These are phyloP conservation scores for Bisporella sp. DNA, from an alignment of 2,329 filamentous ascomycete genomes.

Conservation along the genomic window DNA sequence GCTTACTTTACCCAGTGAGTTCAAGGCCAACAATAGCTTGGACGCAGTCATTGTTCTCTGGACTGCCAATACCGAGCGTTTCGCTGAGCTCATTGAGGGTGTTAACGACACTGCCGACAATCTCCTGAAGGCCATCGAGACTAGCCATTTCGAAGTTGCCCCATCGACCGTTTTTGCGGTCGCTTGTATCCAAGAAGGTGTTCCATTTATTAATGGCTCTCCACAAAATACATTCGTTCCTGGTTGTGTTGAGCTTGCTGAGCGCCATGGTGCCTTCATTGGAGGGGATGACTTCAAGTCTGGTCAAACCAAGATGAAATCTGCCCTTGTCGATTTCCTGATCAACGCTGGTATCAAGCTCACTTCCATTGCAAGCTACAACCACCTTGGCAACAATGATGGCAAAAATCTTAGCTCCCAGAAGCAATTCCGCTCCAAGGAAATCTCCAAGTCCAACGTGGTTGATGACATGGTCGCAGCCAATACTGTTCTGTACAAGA, in stretches of 20 bases:
- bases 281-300: slow-evolving; percentile 99
- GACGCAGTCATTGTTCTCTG: slow-evolving; percentile 97
- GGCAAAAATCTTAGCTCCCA: slow-evolving; percentile 98
- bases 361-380: slow-evolving; percentile 97
- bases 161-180: slow-evolving; percentile 96
- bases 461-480: slow-evolving; percentile 99
- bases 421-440: slow-evolving; percentile 98
- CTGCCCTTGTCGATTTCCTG: slow-evolving; percentile 93
- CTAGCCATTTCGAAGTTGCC: slow-evolving; percentile 83
- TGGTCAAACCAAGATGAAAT: slow-evolving; percentile 99
- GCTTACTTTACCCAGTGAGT: slow-evolving; percentile 48
- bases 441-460: slow-evolving; percentile 98
- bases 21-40: slow-evolving; percentile 77
- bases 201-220: slow-evolving; percentile 97
- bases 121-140: slow-evolving; percentile 78
- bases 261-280: slow-evolving; percentile 82
- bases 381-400: slow-evolving; percentile 98
- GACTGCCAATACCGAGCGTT: slow-evolving; percentile 99
- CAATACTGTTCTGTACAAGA: slow-evolving; percentile 82
- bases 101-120: slow-evolving; percentile 97
- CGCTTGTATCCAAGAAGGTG: slow-evolving; percentile 81
- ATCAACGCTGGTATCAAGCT: slow-evolving; percentile 99
- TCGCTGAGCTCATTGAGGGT: slow-evolving; percentile 77
- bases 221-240: slow-evolving; percentile 99
- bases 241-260: slow-evolving; percentile 81